Base-by-base conservation (phyloP, 2,329 filamentous ascomycete genomes). In the Exserohilum turcica region DNA sequence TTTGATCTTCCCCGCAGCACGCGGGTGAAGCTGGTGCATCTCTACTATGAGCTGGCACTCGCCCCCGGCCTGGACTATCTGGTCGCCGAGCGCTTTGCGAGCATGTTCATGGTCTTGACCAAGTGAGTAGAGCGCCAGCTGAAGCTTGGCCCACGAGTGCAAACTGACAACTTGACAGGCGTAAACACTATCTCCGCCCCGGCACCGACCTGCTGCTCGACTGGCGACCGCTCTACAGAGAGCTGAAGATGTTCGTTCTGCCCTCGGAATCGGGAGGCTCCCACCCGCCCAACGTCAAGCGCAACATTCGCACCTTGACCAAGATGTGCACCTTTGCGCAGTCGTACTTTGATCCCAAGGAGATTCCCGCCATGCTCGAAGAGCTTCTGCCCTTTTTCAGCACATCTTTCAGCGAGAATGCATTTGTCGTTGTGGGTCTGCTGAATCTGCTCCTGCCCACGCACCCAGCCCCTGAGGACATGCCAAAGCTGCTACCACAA, bases 41-140 rank as follows among this genome's bases (percentile, higher is more conserved):
- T 99, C 32, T 99, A 97, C 78, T 99, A 96, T 77, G 92, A 96
- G 77, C 87, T 99, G 54, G 84, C 91, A 5, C 82, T 99, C 56
- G 91, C 94, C 24, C 94, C 93, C 0, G 94, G 95, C 3, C 82
- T 99, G 50, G 93, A 97, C 69, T 84, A 85, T 45, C 83, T 82
- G 54, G 86, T 92, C 7, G 84, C 91, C 4, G 95, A 99, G 76
- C 86, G 93, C 54, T 99, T 99, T 73, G 85, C 93, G 39, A 94
- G 91, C 80, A 97, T 97, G 92, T 93, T 97, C 69, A 89, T 97
- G 76, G 87, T 91, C 9, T 78, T 99, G 64, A 96, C 92, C n/a
- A 95, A 94, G 92, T 94, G 78, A 76, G 87, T 78, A 36, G 18
- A 19, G 32, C 49, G 32, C 6, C 3, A 24, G 47, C 45, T 33